Evolutionary conservation across 192 early-diverging fungal genomes (phyloP).

Genomic region (Umbelopsis sp.): DNA sequence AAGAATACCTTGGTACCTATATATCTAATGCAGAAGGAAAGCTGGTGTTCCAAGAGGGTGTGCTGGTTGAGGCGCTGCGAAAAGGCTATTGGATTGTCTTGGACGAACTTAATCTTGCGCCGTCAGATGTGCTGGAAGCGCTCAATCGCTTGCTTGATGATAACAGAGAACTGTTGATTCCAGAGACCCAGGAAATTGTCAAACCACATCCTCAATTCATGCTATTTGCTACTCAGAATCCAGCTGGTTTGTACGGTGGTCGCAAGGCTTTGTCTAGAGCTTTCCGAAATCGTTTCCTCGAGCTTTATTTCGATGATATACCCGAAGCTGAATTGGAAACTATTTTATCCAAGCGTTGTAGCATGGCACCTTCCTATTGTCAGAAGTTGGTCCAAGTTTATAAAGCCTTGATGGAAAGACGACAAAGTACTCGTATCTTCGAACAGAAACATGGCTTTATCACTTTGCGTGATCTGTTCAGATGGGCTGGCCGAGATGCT

Average conservation of each 20-base stretch:
- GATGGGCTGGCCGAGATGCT: conserved; percentile 91
- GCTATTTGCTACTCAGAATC: conserved; percentile 99
- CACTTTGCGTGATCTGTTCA: conserved; percentile 95
- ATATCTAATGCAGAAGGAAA: conserved; percentile 78
- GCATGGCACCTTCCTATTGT: conserved; percentile 88
- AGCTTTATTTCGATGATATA: conserved; percentile 96
- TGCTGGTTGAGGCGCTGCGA: conserved; percentile 89
- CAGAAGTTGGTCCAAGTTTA: conserved; percentile 86
- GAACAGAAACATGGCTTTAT: conserved; percentile 93
- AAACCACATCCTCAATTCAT: conserved; percentile 95
- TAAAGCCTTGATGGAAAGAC: conserved; percentile 70
- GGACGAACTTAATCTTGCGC: conserved; percentile 98
- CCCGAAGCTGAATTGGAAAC: conserved; percentile 89
- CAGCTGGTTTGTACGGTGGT: conserved; percentile 96
- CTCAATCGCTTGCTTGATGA: conserved; percentile 97
- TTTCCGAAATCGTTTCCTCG: conserved; percentile 97
- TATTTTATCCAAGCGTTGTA: conserved; percentile 84
- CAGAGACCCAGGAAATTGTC: conserved; percentile 94
- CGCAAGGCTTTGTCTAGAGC: conserved; percentile 94
- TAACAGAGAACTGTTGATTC: conserved; percentile 94
- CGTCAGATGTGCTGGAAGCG: conserved; percentile 97
- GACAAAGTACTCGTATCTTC: conserved; percentile 88
- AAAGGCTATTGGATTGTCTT: conserved; percentile 98
- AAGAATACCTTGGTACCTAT: conserved; percentile 96
- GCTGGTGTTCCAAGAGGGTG: conserved; percentile 95